Conservation (phyloP, 345 rosid species). For the Brassica incana region DNA sequence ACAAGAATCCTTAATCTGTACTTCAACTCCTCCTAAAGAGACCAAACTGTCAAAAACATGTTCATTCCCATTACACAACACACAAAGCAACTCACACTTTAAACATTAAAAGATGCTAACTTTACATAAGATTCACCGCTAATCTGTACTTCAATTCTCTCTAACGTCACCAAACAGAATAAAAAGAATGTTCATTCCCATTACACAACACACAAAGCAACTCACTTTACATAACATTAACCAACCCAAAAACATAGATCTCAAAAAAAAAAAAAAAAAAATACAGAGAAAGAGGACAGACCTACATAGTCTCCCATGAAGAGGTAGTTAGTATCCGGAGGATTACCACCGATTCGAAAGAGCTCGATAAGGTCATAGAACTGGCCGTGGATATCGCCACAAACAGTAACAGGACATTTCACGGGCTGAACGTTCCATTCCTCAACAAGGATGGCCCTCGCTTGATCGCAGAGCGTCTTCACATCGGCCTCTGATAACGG, state of each 20-base stretch:
- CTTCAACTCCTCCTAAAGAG: neutral
- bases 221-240: neutral
- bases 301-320: slow-evolving; percentile 99
- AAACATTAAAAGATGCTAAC: neutral
- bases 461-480: slow-evolving; percentile 91
- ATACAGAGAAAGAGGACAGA: slow-evolving; percentile 43
- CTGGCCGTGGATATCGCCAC: slow-evolving; percentile 99
- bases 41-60: neutral
- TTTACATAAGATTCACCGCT: neutral
- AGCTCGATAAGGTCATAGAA: slow-evolving; percentile 97
- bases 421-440: slow-evolving; percentile 99
- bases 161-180: neutral
- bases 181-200: neutral
- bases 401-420: slow-evolving; percentile 97
- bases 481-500: slow-evolving; percentile 88
- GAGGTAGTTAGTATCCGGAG: slow-evolving; percentile 96
- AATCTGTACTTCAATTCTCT: neutral
- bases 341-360: slow-evolving; percentile 88
- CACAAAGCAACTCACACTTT: neutral
- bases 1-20: neutral
- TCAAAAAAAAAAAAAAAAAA: neutral
- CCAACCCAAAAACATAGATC: neutral
- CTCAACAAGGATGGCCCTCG: slow-evolving; percentile 91
- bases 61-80: neutral
- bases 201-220: neutral